These are phyloP conservation scores for Peterozyma xylosa DNA, from an alignment of 805 yeast species.

Conservation along the genomic window DNA sequence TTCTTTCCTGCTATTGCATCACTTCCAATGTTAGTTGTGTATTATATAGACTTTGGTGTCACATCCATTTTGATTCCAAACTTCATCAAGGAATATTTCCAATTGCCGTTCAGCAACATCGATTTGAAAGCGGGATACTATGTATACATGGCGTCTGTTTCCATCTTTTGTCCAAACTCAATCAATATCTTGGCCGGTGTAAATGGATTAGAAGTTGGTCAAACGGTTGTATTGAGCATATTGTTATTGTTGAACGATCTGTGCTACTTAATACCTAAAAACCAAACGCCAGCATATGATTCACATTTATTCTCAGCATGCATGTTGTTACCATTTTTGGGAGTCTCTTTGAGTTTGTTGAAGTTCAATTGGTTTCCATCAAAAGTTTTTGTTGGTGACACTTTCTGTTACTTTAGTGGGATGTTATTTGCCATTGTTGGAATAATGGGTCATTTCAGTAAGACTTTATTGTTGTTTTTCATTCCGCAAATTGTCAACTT, in stretches of 20 bases:
- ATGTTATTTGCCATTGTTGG: constrained; percentile 98
- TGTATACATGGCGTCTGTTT: constrained; percentile 81
- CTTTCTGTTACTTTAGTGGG: constrained; percentile 96
- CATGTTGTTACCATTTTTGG: constrained; percentile 77
- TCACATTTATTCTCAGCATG: constrained; percentile 79
- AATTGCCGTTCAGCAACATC: constrained; percentile 34
- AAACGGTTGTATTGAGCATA: constrained; percentile 69
- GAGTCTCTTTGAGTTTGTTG: constrained; percentile 71
- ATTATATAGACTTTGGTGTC: constrained; percentile 89
- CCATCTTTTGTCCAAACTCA: constrained; percentile 93
- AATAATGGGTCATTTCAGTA: constrained; percentile 91
- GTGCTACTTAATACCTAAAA: constrained; percentile 48
- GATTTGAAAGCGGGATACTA: constrained; percentile 81
- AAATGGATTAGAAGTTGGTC: constrained; percentile 96
- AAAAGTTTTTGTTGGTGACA: constrained; percentile 91
- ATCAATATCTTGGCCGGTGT: constrained; percentile 94
- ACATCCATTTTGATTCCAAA: constrained; percentile 82
- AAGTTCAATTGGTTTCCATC: constrained; percentile 90
- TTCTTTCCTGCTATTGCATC: constrained; percentile 93
- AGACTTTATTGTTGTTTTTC: constrained; percentile 79
- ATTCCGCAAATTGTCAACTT: constrained; percentile 90
- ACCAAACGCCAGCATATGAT: constrained; percentile 49
- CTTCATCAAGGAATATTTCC: constrained; percentile 38
- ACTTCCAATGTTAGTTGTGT: constrained; percentile 83
- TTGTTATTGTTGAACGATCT: constrained; percentile 71